Evolutionary conservation across 176 grass and related monocot genomes (phyloP).

Genomic region (maize (Zea mays)): DNA sequence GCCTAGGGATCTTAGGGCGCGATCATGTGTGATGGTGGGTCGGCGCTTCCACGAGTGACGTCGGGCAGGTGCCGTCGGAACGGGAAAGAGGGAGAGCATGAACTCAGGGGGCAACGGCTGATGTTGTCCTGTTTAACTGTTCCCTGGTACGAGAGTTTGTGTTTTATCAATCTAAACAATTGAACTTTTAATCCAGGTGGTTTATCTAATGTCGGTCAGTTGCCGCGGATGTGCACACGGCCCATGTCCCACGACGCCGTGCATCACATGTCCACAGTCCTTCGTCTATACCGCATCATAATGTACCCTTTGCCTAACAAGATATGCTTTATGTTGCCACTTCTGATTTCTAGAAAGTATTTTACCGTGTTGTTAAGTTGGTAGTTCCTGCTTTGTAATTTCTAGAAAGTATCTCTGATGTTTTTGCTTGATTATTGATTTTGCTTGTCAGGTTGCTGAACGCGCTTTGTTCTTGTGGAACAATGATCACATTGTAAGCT

Average conservation of each 20-base stretch:
- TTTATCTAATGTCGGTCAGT: background rate
- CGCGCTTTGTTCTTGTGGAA: constrained; percentile 93
- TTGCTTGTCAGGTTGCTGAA: constrained; percentile 73
- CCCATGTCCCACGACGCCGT: background rate
- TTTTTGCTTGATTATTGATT: constrained; percentile 4
- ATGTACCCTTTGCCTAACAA: background rate
- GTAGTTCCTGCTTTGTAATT: background rate
- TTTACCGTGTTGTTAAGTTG: background rate
- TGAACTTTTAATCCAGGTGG: background rate
- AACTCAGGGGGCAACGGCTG: too few species aligned
- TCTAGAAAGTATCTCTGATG: too few species aligned
- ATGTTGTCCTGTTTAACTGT: too few species aligned
- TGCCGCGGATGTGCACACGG: too few species aligned
- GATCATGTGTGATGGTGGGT: too few species aligned
- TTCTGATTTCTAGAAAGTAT: constrained; percentile 25
- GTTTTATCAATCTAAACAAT: background rate
- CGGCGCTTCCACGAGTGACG: too few species aligned
- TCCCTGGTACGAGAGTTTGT: too few species aligned
- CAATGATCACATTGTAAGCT: constrained; percentile 91
- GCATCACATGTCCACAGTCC: too few species aligned
- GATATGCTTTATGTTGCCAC: background rate
- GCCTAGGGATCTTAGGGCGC: too few species aligned
- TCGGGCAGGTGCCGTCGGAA: too few species aligned
- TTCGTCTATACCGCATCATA: background rate
- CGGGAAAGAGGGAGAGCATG: too few species aligned